Percentiles rank a stretch among this genome's conserved stretches.
phyloP scores from a whole-genome alignment of 805 yeast genomes.

The Dipodascus geniculatus region DNA sequence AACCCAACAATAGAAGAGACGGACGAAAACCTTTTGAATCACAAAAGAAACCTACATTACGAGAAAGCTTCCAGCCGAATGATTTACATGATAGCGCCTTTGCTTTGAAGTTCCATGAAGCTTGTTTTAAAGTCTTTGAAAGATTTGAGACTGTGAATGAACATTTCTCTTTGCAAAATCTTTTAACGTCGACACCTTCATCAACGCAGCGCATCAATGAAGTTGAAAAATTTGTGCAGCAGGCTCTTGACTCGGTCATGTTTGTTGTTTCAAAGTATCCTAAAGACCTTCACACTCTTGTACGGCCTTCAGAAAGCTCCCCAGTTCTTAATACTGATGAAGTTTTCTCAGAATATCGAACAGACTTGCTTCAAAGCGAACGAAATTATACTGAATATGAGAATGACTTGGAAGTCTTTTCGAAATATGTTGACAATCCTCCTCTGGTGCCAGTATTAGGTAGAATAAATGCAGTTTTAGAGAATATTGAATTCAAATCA shows the following conservation, averaged over 20 bases:
- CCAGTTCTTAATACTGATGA: constrained; percentile 3
- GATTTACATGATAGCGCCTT: not conserved
- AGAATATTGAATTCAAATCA: not conserved
- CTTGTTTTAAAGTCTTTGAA: not conserved
- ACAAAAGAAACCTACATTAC: not conserved
- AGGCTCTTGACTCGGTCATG: not conserved
- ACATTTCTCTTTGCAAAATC: not conserved
- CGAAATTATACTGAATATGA: not conserved
- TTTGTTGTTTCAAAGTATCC: not conserved
- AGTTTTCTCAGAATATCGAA: constrained; percentile 6
- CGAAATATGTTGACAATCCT: not conserved
- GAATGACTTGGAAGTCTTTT: not conserved
- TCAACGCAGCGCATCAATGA: not conserved
- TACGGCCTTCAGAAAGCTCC: not conserved
- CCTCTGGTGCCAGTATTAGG: constrained; percentile 2
- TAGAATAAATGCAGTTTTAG: not conserved
- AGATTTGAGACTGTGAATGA: not conserved
- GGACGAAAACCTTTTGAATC: not conserved
- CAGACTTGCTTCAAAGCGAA: not conserved
- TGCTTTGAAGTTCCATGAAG: not conserved
- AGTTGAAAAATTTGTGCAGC: not conserved
- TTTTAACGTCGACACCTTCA: not conserved
- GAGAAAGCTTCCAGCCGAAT: not conserved
- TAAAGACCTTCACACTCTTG: not conserved
- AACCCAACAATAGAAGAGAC: not conserved